Percentiles rank a stretch among this genome's conserved stretches.
Conservation (phyloP, 495 filamentous ascomycete species). For the Penicillium coffeae region DNA sequence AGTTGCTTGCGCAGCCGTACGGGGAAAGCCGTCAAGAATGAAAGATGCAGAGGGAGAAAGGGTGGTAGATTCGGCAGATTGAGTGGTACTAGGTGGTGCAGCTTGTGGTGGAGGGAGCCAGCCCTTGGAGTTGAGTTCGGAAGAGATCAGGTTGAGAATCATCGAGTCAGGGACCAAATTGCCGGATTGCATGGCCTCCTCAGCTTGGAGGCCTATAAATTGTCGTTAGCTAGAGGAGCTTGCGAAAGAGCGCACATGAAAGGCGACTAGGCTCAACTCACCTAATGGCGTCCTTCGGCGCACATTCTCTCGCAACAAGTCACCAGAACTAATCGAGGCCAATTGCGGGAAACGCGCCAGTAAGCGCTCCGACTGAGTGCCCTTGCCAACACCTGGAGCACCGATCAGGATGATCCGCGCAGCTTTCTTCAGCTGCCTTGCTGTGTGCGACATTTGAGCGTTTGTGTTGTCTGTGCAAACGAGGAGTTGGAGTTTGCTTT, state of each 20-base stretch:
- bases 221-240: background rate
- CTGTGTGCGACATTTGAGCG: constrained; percentile 27
- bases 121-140: constrained; percentile 75
- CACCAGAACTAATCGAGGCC: constrained; percentile 88
- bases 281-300: constrained; percentile 80
- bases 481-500: constrained; percentile 1
- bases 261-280: constrained; percentile 33
- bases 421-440: constrained; percentile 63
- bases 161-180: constrained; percentile 81
- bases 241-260: background rate
- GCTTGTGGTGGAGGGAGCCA: constrained; percentile 56
- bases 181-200: constrained; percentile 78
- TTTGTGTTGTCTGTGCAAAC: no score
- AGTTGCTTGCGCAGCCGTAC: constrained; percentile 74
- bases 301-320: constrained; percentile 89
- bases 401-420: constrained; percentile 93
- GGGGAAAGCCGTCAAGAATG: constrained; percentile 93
- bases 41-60: constrained; percentile 80
- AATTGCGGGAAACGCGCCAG: constrained; percentile 83
- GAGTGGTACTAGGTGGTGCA: constrained; percentile 7
- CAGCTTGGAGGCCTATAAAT: constrained; percentile 74
- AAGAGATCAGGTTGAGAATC: constrained; percentile 87
- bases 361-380: constrained; percentile 87
- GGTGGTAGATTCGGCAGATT: constrained; percentile 34
- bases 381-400: constrained; percentile 89